Base-by-base conservation (phyloP, 768 basidiomycete species). In the Suillus sp. region DNA sequence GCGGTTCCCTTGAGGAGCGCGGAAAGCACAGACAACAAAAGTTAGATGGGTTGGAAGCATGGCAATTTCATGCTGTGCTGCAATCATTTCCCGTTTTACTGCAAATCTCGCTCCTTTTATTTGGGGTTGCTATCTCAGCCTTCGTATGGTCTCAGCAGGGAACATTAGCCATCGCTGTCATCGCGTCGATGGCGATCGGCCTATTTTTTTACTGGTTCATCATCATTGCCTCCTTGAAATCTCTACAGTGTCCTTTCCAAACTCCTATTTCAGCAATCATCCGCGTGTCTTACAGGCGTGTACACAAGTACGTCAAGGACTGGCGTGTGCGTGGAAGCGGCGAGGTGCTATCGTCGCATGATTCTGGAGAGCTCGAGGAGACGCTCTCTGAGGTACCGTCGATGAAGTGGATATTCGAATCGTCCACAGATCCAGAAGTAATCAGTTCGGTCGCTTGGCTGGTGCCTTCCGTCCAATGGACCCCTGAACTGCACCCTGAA, bases 401-500 rank as follows among this genome's bases (percentile, higher is more conserved):
- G 6, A 62, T 71, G 20, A 40, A 55, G 42, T 70, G 70, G 70
- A 48, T 70, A 20, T 53, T 70, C 11, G 62, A 67, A 47, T 67
- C 60, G 1, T 70, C 68, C n/a, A 69, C 61, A 18, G 63, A 70
- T 65, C 66, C 66, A 18, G 66, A 59, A 20, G 45, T 35, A 6
- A 54, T 54, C 34, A 54, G n/a, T 35, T 54, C 53, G 1, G 53
- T 35, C 53, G 53, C 53, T 35, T 22, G 53, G 53, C 32, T 54
- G 10, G 2, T 54, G 32, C 53, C 53, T 34, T 35, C 34, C 11
- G 7, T 54, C 34, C 7, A 35, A 35, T 54, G 53, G 32, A 35
- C n/a, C 53, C n/a, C n/a, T n/a, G n/a, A 35, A 35, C 6, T 54
- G 20, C n/a, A 54, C 34, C n/a, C n/a, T n/a, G n/a, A 35, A 35